A percentile compares a stretch with the other conserved stretches of the same genome.
phyloP scores from a whole-genome alignment of 345 rosid species.

The Populus davidiana region DNA sequence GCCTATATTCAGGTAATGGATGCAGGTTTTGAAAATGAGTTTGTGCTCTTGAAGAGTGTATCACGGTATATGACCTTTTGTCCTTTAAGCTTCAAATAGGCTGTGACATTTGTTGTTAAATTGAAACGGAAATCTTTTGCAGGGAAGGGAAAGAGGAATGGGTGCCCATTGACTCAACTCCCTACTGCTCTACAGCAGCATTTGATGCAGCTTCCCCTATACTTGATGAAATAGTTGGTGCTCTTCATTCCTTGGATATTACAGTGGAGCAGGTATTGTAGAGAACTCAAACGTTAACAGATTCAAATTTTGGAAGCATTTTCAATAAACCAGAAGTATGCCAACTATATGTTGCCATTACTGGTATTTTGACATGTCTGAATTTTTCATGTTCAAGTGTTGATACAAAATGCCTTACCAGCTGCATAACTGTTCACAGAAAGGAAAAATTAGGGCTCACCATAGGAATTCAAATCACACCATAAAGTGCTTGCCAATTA shows the following conservation, averaged over 20 bases:
- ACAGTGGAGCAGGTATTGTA: slow-evolving; percentile 71
- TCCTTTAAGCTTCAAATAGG: background rate
- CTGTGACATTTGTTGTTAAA: background rate
- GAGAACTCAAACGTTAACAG: background rate
- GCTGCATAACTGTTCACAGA: too few species aligned
- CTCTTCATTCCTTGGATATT: slow-evolving; percentile 65
- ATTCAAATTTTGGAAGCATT: background rate
- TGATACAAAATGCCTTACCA: too few species aligned
- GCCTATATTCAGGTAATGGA: slow-evolving; percentile 58
- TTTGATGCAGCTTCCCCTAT: slow-evolving; percentile 63
- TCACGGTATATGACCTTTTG: slow-evolving; percentile 39
- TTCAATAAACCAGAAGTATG: background rate
- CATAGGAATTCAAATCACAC: too few species aligned
- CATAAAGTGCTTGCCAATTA: too few species aligned
- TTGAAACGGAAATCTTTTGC: slow-evolving; percentile 12
- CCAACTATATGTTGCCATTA: background rate
- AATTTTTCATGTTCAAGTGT: too few species aligned
- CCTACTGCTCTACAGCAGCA: slow-evolving; percentile 75
- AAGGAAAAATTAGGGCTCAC: too few species aligned
- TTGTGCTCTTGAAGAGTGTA: slow-evolving; percentile 67
- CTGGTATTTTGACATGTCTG: too few species aligned
- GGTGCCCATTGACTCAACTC: slow-evolving; percentile 67
- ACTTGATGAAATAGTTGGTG: slow-evolving; percentile 59
- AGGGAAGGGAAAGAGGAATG: slow-evolving; percentile 87
- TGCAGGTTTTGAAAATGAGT: slow-evolving; percentile 98